Evolutionary conservation across 306 rosid species (phyloP).

Genomic region (Acacia confusa): DNA sequence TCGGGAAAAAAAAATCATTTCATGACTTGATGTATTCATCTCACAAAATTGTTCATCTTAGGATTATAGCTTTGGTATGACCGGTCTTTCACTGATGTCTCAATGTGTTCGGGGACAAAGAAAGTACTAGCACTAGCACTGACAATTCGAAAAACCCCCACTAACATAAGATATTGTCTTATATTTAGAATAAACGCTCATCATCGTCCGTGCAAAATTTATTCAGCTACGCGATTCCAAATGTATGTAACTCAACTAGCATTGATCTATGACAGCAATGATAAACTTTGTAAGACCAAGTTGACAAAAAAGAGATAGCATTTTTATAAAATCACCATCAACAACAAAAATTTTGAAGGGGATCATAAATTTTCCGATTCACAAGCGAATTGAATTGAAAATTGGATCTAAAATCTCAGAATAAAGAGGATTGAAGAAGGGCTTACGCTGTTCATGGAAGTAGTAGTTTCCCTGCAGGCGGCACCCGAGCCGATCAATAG

Average conservation of each 20-base stretch:
- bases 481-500: constrained; percentile 81
- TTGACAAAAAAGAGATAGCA: not conserved
- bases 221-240: not conserved
- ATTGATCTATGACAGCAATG: not conserved
- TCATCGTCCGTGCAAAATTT: too few species aligned
- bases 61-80: not conserved
- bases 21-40: not conserved
- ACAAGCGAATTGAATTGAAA: not conserved
- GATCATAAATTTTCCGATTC: not conserved
- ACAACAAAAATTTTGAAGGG: not conserved
- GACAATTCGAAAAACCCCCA: not conserved
- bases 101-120: not conserved
- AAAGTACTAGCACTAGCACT: not conserved
- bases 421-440: constrained; percentile 19
- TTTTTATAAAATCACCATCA: not conserved
- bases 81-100: not conserved
- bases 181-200: not conserved
- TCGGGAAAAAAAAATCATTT: not conserved
- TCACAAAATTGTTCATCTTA: not conserved
- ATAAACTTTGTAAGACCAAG: not conserved
- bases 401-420: not conserved
- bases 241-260: not conserved
- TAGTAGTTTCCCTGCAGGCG: constrained; percentile 75
- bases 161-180: not conserved
- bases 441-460: constrained; percentile 76